Conservation (phyloP, 164 flowering plant species). For the Magnolia sinica region DNA sequence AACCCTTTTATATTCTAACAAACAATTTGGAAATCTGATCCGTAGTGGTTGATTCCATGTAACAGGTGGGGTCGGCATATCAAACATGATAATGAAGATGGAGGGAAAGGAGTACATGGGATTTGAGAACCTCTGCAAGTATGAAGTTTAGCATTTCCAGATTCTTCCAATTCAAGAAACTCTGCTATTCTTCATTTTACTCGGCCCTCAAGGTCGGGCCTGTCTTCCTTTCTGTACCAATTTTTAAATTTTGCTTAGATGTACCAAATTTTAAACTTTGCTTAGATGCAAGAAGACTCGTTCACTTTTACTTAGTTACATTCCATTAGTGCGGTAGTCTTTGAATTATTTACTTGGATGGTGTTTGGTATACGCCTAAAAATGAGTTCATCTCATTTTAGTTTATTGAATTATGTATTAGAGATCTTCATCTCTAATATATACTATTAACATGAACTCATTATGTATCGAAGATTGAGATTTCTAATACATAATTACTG, state of each 20-base stretch:
- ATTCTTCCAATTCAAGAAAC: background rate
- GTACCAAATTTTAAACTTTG: background rate
- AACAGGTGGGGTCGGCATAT: slow-evolving; percentile 83
- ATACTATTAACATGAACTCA: no score
- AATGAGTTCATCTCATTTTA: no score
- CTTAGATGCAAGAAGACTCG: background rate
- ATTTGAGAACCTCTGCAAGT: slow-evolving; percentile 70
- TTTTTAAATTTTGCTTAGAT: background rate
- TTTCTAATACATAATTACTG: no score
- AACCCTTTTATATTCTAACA: background rate
- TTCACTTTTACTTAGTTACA: background rate
- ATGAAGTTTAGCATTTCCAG: slow-evolving; percentile 4
- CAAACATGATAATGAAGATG: slow-evolving; percentile 68
- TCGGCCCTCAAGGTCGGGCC: background rate
- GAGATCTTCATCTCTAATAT: no score
- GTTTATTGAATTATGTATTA: no score
- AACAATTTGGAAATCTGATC: background rate
- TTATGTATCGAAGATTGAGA: no score
- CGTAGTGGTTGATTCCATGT: background rate
- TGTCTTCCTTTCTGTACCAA: background rate
- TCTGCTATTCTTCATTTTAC: background rate
- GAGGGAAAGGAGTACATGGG: slow-evolving; percentile 77
- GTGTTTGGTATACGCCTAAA: no score
- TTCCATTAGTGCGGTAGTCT: no score
- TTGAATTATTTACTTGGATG: no score